Evolutionary conservation across 257 asterid species (phyloP), one percentile per base, ranked within the genome.

Genomic region (Thymus quinquecostatus): DNA sequence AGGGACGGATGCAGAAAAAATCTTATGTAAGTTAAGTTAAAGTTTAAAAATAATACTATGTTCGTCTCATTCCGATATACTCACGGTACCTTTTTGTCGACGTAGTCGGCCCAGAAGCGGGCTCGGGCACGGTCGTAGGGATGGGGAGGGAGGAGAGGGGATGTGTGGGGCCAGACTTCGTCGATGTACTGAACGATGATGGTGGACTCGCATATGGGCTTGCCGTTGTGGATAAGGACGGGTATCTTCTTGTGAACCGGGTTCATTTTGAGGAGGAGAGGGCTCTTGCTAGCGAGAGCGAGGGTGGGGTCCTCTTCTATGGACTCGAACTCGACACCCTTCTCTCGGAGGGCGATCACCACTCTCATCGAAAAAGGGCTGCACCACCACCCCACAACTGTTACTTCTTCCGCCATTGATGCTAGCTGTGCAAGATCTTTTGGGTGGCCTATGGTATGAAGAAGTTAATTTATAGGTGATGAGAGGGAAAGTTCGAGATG

Each of bases 71-170:
- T 21, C 21, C 21, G 21, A 21, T 21, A 21, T 21, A 21, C 21
- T 21, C 21, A 21, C 0, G 21, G 21, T 47, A 47, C 40, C 60
- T 78, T 78, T 45, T 75, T 78, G 68, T 81, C 83, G 0, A 75
- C 27, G 55, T 60, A 81, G 9, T 78, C 80, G 6, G 76, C 82
- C 85, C 82, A 78, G n/a, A 74, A 81, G 36, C 82, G 13, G 1
- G 74, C 75, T 5, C 33, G 67, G 5, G 75, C 9, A 6, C 61
- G 6, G 5, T 47, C 5, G n/a, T 70, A 70, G 1, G 68, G 75
- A 60, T 70, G 10, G 6, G 68, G 34, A 0, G 75, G 75, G 9
- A 70, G 40, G 10, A 70, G 51, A 1, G 66, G 66, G 1, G 75
- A 8, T 14, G 10, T 59, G 30, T 36, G 51, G 11, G 4, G 47